Base-by-base conservation (phyloP, 805 yeast species). In the Suhomyces prunicola region DNA sequence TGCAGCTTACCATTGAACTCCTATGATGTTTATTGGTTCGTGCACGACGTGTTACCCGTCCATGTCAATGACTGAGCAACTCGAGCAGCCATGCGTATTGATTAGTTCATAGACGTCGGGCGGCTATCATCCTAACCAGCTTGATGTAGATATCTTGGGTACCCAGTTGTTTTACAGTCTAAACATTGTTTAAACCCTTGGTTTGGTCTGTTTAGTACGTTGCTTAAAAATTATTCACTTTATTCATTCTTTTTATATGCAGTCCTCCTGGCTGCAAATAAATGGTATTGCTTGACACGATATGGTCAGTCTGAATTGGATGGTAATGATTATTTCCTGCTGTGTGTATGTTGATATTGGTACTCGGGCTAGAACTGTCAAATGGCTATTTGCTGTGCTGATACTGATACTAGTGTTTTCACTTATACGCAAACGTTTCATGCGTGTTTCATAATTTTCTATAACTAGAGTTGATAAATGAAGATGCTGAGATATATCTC, bases 11-110 rank as follows among this genome's bases (percentile, higher is more conserved):
- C 42, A 39, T 17, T 39, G 42, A 39, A 39, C 42, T 7, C 5
- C 36, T 19, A 12, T 4, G 24, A 19, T 4, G 24, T 39, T 10
- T 5, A 33, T 13, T 13, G 40, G 40, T 33, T n/a, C 29, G 27
- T 23, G 40, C 48, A 29, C 48, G 40, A 46, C 40, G 24, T 19
- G 40, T 44, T 44, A 44, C 47, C 47, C 47, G 47, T 19, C 19
- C 19, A 19, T 19, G 29, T 23, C 31, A 5, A n/a, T 33, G 36
- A n/a, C 36, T 12, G 29, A 27, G 29, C 29, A 27, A 12, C 36
- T n/a, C 6, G 36, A 33, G 9, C 17, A 31, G 36, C 36, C 17
- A n/a, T 33, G 36, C 31, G 31, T 31, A n/a, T 6, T 13, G 36
- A 2, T n/a, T 5, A n/a, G 36, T 3, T n/a, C 9, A 33, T 19